Evolutionary conservation across 768 basidiomycete species (phyloP), one percentile per base, ranked within the genome.

Genomic region (Hemileccinum impolitum): DNA sequence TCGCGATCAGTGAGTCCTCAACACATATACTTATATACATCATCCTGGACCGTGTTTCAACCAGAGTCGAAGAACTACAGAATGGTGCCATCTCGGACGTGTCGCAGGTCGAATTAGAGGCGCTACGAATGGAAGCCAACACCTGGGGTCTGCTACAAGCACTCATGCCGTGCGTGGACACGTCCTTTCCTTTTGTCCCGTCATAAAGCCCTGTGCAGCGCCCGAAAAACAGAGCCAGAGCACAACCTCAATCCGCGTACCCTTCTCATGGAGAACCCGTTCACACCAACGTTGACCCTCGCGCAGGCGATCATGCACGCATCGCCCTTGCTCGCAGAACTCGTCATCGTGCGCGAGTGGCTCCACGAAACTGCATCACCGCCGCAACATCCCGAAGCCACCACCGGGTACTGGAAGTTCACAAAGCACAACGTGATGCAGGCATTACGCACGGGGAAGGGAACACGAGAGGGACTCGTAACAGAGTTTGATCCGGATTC

Each of bases 331-430:
- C 80, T 92, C 31, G 68, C 79, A 1, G 90, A 91, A 52, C 87
- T 92, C 47, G 74, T 89, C 39, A 82, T 87, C 38, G 83, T 92
- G 8, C 81, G 87, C n/a, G 89, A 92, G 64, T 94, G 91, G 91
- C 74, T 92, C 1, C 87, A 91, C 53, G 87, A 90, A 36, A 85
- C 79, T 0, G 86, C 88, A 0, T 78, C 82, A 0, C 49, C 73
- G n/a, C 78, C 79, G 0, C 66, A 72, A 26, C 73, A 76, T 37
- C 84, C 85, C 1, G 90, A 88, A 58, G 84, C 85, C 18, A 85
- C 83, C 6, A 85, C 82, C 0, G 90, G 87, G 3, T 94, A 93
- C 68, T 87, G 85, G 81, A 82, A 81, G 49, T 90, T 90, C 62
- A 94, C 91, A 31, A 85, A 86, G 53, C 78, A 86, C 58, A 79